Conservation (phyloP, 768 basidiomycete species). For the Boletus sensibilis region DNA sequence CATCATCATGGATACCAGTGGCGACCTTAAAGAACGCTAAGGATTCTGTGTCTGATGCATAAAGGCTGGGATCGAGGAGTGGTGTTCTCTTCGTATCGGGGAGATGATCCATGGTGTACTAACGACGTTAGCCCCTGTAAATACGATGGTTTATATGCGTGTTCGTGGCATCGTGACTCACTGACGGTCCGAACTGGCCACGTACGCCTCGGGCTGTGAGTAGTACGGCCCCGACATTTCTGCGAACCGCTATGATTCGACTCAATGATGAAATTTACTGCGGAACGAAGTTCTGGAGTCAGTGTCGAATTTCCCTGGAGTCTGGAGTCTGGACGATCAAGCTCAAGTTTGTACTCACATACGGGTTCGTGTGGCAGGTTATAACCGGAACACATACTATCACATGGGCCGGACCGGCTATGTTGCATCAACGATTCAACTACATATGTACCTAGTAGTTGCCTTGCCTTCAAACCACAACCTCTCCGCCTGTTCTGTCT, state of each 20-base stretch:
- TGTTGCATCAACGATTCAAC: no score
- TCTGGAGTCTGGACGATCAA: no score
- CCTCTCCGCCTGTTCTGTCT: background rate
- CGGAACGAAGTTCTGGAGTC: background rate
- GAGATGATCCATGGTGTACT: background rate
- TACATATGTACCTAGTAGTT: no score
- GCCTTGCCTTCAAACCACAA: background rate
- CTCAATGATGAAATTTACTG: background rate
- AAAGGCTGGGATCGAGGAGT: constrained; percentile 16
- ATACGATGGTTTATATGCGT: no score
- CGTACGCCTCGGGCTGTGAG: background rate
- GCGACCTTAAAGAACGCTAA: constrained; percentile 28
- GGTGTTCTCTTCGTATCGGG: background rate
- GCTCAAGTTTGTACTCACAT: no score
- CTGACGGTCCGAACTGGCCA: background rate
- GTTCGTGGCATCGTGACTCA: background rate
- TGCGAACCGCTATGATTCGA: background rate
- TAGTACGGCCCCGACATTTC: background rate
- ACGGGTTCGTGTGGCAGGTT: no score
- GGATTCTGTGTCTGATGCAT: constrained; percentile 10
- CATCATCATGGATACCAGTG: constrained; percentile 32
- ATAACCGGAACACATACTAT: background rate
- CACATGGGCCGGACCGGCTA: background rate
- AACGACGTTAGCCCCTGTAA: background rate
- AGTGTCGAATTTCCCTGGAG: background rate